These are phyloP conservation scores for Coemansia aciculifera DNA, from an alignment of 192 early-diverging fungal species.

Conservation along the genomic window DNA sequence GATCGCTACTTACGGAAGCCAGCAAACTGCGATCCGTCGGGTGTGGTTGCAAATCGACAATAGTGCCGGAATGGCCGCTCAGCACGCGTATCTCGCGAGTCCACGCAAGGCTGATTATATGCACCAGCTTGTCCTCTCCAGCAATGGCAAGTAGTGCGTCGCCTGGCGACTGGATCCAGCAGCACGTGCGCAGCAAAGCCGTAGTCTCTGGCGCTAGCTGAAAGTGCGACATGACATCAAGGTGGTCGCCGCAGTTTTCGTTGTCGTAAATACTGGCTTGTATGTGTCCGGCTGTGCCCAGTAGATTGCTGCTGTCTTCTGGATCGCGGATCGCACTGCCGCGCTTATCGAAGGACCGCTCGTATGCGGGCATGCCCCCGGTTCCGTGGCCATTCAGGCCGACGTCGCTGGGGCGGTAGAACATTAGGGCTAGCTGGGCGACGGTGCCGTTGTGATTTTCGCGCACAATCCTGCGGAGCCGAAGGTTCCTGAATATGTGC, in stretches of 20 bases:
- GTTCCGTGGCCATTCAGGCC: slow-evolving; percentile 35
- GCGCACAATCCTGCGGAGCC: slow-evolving; percentile 82
- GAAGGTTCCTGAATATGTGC: slow-evolving; percentile 69
- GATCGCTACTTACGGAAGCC: slow-evolving; percentile 70
- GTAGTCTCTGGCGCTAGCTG: slow-evolving; percentile 41
- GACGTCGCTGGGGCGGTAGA: slow-evolving; percentile 58
- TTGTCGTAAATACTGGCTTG: slow-evolving; percentile 90
- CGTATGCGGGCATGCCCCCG: slow-evolving; percentile 57
- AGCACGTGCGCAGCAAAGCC: slow-evolving; percentile 62
- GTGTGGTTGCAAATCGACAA: slow-evolving; percentile 72
- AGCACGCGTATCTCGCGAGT: slow-evolving; percentile 65
- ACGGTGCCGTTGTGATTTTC: slow-evolving; percentile 85
- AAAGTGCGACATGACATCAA: slow-evolving; percentile 94
- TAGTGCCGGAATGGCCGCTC: slow-evolving; percentile 57
- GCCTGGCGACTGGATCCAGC: slow-evolving; percentile 68
- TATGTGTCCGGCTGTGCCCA: slow-evolving; percentile 68
- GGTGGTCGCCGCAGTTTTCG: slow-evolving; percentile 89
- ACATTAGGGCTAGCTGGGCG: slow-evolving; percentile 72
- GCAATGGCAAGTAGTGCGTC: slow-evolving; percentile 73
- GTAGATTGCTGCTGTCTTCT: slow-evolving; percentile 70
- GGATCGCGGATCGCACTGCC: slow-evolving; percentile 66
- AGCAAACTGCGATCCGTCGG: slow-evolving; percentile 66
- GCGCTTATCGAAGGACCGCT: slow-evolving; percentile 66
- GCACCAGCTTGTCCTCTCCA: slow-evolving; percentile 64
- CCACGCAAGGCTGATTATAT: slow-evolving; percentile 72